Percentiles rank a stretch among this genome's conserved stretches.
These are phyloP conservation scores for Cadophora gregata DNA, from an alignment of 2,329 filamentous ascomycete genomes.

Conservation along the genomic window DNA sequence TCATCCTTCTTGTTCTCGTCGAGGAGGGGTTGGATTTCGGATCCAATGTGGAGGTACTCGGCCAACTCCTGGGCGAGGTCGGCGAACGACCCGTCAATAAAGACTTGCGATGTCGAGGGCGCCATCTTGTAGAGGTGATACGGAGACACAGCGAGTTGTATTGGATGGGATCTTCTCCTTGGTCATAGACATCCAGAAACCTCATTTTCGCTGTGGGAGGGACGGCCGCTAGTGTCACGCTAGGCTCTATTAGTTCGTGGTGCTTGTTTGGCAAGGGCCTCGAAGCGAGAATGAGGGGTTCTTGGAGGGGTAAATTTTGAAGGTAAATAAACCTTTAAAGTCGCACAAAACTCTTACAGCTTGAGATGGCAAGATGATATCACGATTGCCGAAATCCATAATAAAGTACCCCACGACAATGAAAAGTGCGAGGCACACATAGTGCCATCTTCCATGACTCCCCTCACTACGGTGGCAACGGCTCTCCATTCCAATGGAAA, in stretches of 20 bases:
- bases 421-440: too few species aligned
- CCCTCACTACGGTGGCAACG: too few species aligned
- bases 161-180: not conserved
- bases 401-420: too few species aligned
- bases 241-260: not conserved
- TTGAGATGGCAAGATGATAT: not conserved
- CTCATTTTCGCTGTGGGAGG: conserved; percentile 15
- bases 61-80: conserved; percentile 95
- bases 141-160: conserved; percentile 25
- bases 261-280: not conserved
- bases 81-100: conserved; percentile 90
- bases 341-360: not conserved
- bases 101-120: conserved; percentile 55
- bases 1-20: conserved; percentile 79
- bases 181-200: not conserved
- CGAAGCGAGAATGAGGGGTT: conserved; percentile 16
- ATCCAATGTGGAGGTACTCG: conserved; percentile 82
- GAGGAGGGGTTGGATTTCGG: conserved; percentile 74
- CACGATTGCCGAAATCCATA: not conserved
- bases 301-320: conserved; percentile 12
- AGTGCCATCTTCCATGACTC: too few species aligned
- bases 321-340: conserved; percentile 1
- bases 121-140: conserved; percentile 35
- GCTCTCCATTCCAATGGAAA: too few species aligned
- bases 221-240: conserved; percentile 23